Base-by-base conservation (phyloP, 257 asterid species). In the Anisodus acutangulus region DNA sequence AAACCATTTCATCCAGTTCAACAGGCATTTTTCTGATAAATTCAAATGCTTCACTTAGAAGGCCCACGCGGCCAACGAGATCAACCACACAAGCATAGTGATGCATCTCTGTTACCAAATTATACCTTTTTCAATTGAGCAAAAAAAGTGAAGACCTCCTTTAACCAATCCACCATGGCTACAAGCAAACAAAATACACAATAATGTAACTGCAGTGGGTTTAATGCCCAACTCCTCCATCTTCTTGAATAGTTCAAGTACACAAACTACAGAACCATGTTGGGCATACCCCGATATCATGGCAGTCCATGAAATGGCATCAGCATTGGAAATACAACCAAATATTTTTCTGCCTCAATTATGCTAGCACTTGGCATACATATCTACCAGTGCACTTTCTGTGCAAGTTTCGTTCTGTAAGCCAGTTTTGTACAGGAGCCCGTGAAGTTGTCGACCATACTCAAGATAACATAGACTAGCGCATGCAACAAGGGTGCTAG, bases 151-250 rank as follows among this genome's bases (percentile, higher is more conserved):
- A 67, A 91, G 90, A 39, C 95, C 95, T 83, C 90, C 92, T 37
- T 90, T 86, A 13, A 92, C 87, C 49, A 92, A 87, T 55, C 92
- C 95, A 60, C 89, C 90, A 90, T 89, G 93, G 88, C 91, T 90
- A 66, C 92, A 92, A 2, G 95, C 93, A 84, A 82, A 92, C 60
- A 92, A 85, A 70, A 90, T 88, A 82, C 93, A 90, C 49, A 92
- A 79, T 15, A 92, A 84, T 80, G 93, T 92, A 83, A 92, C 86
- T 74, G 69, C 67, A 83, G 64, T 88, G 31, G 93, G 87, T 68
- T 88, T 90, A 68, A 90, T 59, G 64, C 78, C 60, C 88, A 84
- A 66, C 13, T 63, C 86, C 82, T 87, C 88, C 93, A 90, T 90
- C 83, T 82, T 80, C 70, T 80, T 85, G 85, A 89, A 90, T 53